Conservation (phyloP, 2,329 filamentous ascomycete species). For the Escovopsis sp. region DNA sequence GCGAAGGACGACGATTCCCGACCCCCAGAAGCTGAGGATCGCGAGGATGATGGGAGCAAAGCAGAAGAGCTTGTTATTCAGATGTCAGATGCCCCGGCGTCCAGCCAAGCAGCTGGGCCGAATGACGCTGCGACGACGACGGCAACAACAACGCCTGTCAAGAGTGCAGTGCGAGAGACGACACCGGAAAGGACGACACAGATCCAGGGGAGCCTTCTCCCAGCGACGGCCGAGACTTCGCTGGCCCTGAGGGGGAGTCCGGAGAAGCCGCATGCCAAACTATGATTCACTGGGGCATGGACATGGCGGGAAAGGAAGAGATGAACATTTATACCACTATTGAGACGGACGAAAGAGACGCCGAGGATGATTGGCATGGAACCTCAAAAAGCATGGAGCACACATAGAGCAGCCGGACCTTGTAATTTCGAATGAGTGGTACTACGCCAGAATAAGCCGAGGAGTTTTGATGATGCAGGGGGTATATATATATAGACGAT, state of each 20-base stretch:
- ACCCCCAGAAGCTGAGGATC: constrained; percentile 10
- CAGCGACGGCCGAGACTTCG: constrained; percentile 25
- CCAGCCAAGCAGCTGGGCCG: constrained; percentile 1
- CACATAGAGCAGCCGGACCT: too few species aligned
- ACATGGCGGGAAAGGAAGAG: too few species aligned
- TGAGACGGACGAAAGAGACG: too few species aligned
- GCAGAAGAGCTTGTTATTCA: constrained; percentile 10
- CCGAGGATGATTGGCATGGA: too few species aligned
- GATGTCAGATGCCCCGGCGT: constrained; percentile 13
- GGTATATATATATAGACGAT: too few species aligned
- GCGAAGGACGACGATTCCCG: not conserved
- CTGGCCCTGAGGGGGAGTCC: constrained; percentile 48
- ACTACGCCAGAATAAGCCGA: too few species aligned
- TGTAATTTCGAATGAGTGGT: too few species aligned
- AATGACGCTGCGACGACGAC: not conserved
- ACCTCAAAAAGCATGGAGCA: too few species aligned
- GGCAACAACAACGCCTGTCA: not conserved
- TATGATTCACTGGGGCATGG: constrained; percentile 7
- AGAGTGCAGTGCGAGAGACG: constrained; percentile 2
- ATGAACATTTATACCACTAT: too few species aligned
- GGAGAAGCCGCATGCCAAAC: constrained; percentile 32
- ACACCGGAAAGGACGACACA: constrained; percentile 6
- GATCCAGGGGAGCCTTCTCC: constrained; percentile 12
- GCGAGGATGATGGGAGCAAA: constrained; percentile 5
- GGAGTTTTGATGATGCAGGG: too few species aligned